Evolutionary conservation across 78 protist genomes (phyloP), one percentile per base, ranked within the genome.

Genomic region (Mantamonas sphyraenae): DNA sequence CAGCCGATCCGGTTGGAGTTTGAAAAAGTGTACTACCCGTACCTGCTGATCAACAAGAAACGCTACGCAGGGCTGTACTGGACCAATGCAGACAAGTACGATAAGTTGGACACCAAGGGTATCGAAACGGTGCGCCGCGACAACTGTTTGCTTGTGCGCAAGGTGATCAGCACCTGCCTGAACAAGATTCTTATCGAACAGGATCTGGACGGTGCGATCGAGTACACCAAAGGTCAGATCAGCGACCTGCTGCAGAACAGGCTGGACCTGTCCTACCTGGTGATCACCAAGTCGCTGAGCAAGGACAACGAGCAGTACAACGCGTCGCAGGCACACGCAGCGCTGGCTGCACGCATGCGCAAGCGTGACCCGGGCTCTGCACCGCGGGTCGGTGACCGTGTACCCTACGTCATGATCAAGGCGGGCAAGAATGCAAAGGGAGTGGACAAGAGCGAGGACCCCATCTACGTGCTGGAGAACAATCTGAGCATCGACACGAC

Each of bases 61-160:
- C 81, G 97, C 1, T 98, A 98, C 73, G 99, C 99, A 12, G 99
- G 99, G 26, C 73, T 95, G 24, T 82, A 79, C 61, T 95, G 98
- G 98, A 91, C 98, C 30, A 76, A 80, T 62, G 58, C 95, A 34
- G 82, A 81, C 47, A 77, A 71, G 17, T 77, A 39, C 64, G 98
- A 93, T 77, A 92, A 97, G 84, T 85, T 98, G 82, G 99, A 98
- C 85, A 67, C 85, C 71, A 97, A 97, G 72, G 99, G 99, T 59
- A 77, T 90, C 65, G 97, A 86, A 30, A 68, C 96, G 19, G 96
- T 96, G 60, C 85, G 99, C 9, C 78, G 99, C 7, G 99, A 98
- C 85, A 95, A 94, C 73, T 98, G 99, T 68, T 71, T 58, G 16
- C 81, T 98, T 12, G 98, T 90, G 31, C 58, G 76, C 35, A 77